Percentiles rank a stretch among this genome's conserved stretches.
phyloP scores from a whole-genome alignment of 768 basidiomycete genomes.

The Mycena galopus region DNA sequence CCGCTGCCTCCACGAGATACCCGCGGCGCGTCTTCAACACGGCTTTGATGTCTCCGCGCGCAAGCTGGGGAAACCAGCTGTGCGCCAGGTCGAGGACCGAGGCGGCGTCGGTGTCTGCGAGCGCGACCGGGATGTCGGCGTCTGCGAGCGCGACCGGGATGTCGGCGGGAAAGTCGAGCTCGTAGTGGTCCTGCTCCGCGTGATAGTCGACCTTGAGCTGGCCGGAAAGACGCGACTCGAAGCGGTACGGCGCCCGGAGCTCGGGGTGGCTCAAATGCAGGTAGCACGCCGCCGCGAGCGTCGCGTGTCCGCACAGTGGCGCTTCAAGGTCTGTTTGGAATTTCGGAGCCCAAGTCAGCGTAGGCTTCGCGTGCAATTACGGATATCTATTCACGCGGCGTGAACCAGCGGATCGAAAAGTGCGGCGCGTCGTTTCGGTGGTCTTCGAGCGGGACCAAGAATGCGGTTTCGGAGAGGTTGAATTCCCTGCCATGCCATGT shows the following conservation, averaged over 20 bases:
- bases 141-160: constrained; percentile 18
- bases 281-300: constrained; percentile 30
- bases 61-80: constrained; percentile 30
- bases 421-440: constrained; percentile 31
- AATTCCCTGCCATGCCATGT: constrained; percentile 26
- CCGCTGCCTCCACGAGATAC: constrained; percentile 28
- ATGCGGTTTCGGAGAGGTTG: constrained; percentile 34
- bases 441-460: constrained; percentile 31
- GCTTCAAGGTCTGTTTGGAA: constrained; percentile 29
- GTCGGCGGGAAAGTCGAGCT: constrained; percentile 34
- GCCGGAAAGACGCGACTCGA: constrained; percentile 29
- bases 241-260: constrained; percentile 34
- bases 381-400: constrained; percentile 15
- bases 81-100: constrained; percentile 13
- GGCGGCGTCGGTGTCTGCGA: constrained; percentile 4
- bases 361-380: neutral
- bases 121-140: constrained; percentile 16
- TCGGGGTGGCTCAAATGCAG: constrained; percentile 22
- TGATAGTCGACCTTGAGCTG: constrained; percentile 28
- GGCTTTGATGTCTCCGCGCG: constrained; percentile 21
- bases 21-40: constrained; percentile 19
- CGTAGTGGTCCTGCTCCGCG: constrained; percentile 23
- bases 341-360: neutral
- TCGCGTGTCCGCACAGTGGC: constrained; percentile 34
- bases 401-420: constrained; percentile 35